A percentile compares a stretch with the other conserved stretches of the same genome.
phyloP scores from a whole-genome alignment of 805 yeast species.

The Candida tallmaniae region DNA sequence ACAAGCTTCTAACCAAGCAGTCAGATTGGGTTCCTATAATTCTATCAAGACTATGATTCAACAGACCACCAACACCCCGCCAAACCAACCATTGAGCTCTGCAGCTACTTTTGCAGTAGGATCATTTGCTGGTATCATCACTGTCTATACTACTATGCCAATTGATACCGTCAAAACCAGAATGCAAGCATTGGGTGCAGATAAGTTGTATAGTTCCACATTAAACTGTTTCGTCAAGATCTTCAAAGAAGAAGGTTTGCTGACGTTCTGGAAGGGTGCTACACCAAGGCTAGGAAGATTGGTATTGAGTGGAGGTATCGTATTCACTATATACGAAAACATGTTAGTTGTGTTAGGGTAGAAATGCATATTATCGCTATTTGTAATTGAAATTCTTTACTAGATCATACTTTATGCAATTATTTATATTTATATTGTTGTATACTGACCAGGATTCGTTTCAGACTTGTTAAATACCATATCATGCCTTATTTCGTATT shows the following conservation, averaged over 20 bases:
- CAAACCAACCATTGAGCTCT: constrained; percentile 71
- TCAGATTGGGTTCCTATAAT: constrained; percentile 88
- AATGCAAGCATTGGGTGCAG: constrained; percentile 90
- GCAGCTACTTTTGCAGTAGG: constrained; percentile 84
- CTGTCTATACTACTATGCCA: constrained; percentile 93
- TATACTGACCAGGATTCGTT: no score
- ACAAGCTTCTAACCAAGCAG: constrained; percentile 95
- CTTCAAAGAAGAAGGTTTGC: constrained; percentile 81
- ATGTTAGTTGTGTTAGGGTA: constrained; percentile 67
- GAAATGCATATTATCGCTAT: no score
- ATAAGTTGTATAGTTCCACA: constrained; percentile 65
- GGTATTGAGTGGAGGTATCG: constrained; percentile 93
- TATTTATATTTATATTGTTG: no score
- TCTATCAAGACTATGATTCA: constrained; percentile 78
- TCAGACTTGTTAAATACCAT: no score
- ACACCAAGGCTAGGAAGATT: constrained; percentile 94
- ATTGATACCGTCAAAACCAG: constrained; percentile 94
- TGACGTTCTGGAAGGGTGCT: constrained; percentile 97
- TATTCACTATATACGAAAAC: constrained; percentile 92
- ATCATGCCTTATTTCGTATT: no score
- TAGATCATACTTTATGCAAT: no score
- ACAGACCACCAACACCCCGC: constrained; percentile 59
- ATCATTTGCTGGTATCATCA: constrained; percentile 82
- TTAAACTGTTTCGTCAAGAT: constrained; percentile 76
- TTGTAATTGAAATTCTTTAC: no score